Evolutionary conservation across 768 basidiomycete genomes (phyloP).

Genomic region (Ramaria sp.): DNA sequence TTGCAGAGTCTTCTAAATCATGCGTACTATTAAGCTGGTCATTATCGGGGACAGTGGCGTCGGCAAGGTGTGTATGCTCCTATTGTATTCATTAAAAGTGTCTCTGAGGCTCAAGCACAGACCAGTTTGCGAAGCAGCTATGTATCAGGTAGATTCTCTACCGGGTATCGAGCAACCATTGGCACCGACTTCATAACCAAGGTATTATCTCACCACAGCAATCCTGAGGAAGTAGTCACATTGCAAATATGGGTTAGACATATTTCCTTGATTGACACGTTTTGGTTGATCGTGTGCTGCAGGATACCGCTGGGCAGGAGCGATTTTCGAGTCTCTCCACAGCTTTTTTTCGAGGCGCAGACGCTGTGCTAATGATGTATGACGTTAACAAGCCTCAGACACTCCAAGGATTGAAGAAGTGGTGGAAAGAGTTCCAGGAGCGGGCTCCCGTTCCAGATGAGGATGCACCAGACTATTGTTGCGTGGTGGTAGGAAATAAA

Average conservation of each 20-base stretch:
- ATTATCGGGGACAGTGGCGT: slow-evolving; percentile 75
- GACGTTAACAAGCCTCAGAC: slow-evolving; percentile 62
- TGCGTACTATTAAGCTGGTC: slow-evolving; percentile 72
- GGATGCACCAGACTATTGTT: slow-evolving; percentile 53
- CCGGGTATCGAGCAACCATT: slow-evolving; percentile 74
- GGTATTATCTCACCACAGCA: slow-evolving; percentile 48
- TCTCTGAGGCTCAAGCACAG: slow-evolving; percentile 8
- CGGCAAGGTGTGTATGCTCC: slow-evolving; percentile 41
- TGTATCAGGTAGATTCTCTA: slow-evolving; percentile 64
- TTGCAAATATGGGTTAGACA: slow-evolving; percentile 57
- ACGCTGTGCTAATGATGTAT: slow-evolving; percentile 73
- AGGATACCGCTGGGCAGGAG: slow-evolving; percentile 86
- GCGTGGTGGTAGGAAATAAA: slow-evolving; percentile 71
- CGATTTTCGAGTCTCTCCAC: slow-evolving; percentile 73
- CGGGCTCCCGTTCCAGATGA: slow-evolving; percentile 57
- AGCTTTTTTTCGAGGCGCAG: slow-evolving; percentile 80
- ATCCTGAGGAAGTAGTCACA: slow-evolving; percentile 44
- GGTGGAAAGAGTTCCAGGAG: slow-evolving; percentile 72
- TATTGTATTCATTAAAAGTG: background rate
- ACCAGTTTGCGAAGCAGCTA: slow-evolving; percentile 28
- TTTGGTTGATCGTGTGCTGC: slow-evolving; percentile 5
- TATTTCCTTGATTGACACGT: background rate
- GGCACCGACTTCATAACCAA: slow-evolving; percentile 85
- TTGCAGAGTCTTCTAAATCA: slow-evolving; percentile 15
- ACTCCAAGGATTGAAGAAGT: slow-evolving; percentile 46